Evolutionary conservation across 768 basidiomycete genomes (phyloP), one percentile per base, ranked within the genome.

Genomic region (Podaxis rugospora): DNA sequence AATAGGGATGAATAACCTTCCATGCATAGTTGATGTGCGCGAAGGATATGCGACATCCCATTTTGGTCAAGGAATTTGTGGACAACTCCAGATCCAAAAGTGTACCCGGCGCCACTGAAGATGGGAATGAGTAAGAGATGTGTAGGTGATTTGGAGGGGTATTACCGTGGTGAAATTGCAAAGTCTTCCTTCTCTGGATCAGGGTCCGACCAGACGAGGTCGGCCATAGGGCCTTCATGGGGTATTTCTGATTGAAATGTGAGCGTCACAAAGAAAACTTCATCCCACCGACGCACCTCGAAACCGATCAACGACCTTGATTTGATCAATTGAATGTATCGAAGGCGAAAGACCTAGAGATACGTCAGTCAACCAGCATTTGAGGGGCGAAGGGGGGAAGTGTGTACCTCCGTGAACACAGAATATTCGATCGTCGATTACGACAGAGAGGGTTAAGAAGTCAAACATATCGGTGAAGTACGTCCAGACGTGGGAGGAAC

Each of bases 391-490:
- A 49, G 36, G 32, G 50, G 42, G 9, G 11, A 42, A 16, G 7
- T 47, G 73, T 80, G 58, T 66, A 93, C 96, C 96, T 67, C 97
- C 97, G 67, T 99, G 97, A 9, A 99, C 96, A 68, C 97, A 99
- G 74, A 99, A 98, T 82, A 99, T 98, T 69, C 88, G 89, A 78
- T 99, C 95, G 76, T 99, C 97, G 67, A 99, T 98, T 63, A 99
- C 97, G 59, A 96, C 95, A 36, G 93, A 95, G 59, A 99, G 80
- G 10, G 97, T 98, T 66, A 99, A 76, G 78, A 95, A 99, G 79
- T 99, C 97, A 74, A 99, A 99, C 96, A 99, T 97, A 76, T 99
- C 97, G 62, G 97, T 99, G 70, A 99, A 98, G 74, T 98, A 98
- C 27, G 93, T 95, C 97, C 97, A 99, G 36, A 98, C 96, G 67